These are phyloP conservation scores for Penicillium coffeae DNA, from an alignment of 495 filamentous ascomycete genomes.

Conservation along the genomic window DNA sequence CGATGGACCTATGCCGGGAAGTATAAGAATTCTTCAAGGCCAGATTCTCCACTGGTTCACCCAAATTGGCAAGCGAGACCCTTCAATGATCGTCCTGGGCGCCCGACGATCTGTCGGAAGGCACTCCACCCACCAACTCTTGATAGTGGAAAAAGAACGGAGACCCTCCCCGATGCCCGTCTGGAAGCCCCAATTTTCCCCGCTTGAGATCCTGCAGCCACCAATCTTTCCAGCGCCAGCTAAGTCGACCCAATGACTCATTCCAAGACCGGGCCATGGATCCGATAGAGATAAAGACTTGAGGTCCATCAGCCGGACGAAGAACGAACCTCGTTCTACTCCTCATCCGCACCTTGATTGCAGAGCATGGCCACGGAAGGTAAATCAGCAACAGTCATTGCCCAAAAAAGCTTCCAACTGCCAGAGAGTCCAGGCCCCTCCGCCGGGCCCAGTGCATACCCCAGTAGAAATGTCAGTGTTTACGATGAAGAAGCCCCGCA, in stretches of 20 bases:
- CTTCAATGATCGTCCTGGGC: no score
- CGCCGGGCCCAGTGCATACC: neutral
- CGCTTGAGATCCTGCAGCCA: neutral
- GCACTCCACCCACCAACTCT: no score
- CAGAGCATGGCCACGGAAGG: constrained; percentile 5
- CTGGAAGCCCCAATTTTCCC: constrained; percentile 2
- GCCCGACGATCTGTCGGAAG: no score
- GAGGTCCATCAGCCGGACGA: neutral
- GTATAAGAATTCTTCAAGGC: no score
- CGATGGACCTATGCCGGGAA: no score
- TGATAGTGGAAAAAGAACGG: no score
- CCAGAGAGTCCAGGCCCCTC: neutral
- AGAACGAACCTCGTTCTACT: neutral
- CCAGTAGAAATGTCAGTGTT: neutral
- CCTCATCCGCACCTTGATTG: neutral
- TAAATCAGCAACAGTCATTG: neutral
- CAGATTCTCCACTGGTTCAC: no score
- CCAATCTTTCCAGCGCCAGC: neutral
- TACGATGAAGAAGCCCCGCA: constrained; percentile 13
- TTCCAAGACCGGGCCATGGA: neutral
- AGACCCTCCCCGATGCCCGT: neutral
- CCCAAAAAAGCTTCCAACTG: neutral
- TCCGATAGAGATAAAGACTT: neutral
- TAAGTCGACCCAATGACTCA: constrained; percentile 6
- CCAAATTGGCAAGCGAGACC: no score